phyloP scores from a whole-genome alignment of 106 monocot species.

The Triglochin maritima region DNA sequence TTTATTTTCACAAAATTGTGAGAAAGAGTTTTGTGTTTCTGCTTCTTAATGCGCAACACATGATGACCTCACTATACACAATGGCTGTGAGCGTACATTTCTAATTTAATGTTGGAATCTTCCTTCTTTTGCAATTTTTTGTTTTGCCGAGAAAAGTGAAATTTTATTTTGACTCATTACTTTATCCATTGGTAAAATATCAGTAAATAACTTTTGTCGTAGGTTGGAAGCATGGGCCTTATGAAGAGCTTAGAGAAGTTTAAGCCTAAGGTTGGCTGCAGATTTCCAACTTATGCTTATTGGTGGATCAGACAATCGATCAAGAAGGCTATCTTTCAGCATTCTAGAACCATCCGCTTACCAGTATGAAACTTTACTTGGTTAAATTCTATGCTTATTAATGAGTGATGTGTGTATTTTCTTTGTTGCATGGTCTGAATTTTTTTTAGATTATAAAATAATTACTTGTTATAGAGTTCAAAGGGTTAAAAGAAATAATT shows the following conservation, averaged over 20 bases:
- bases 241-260: constrained; percentile 92
- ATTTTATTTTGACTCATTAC: no score
- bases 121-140: no score
- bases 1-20: background rate
- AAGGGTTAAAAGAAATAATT: no score
- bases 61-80: no score
- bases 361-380: constrained; percentile 32
- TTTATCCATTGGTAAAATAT: background rate
- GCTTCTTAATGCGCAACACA: no score
- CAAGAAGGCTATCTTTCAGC: constrained; percentile 75
- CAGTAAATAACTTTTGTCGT: constrained; percentile 2
- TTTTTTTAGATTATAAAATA: background rate
- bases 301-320: constrained; percentile 96
- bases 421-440: background rate
- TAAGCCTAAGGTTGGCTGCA: constrained; percentile 70
- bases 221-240: constrained; percentile 87
- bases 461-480: no score
- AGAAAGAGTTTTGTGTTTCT: background rate
- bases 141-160: no score
- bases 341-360: constrained; percentile 73
- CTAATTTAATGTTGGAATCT: no score
- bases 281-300: constrained; percentile 86
- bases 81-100: no score
- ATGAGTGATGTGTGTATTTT: background rate
- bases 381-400: background rate